Evolutionary conservation across 2,329 filamentous ascomycete species (phyloP), one percentile per base, ranked within the genome.

Genomic region (Penicillium hesseltinei): DNA sequence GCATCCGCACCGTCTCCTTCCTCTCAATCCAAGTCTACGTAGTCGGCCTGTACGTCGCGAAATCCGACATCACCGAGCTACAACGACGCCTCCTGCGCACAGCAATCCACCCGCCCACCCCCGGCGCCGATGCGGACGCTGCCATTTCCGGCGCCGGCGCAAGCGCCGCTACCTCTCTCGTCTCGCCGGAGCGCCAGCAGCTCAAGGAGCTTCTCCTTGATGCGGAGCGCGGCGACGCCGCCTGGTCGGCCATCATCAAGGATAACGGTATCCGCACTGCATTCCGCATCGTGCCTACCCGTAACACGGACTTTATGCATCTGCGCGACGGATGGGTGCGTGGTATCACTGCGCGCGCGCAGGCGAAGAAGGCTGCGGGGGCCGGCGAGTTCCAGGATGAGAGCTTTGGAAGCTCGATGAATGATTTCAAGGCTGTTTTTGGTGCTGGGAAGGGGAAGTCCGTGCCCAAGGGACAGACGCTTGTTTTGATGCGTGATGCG

Each of bases 221-320:
- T 69, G 81, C 88, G 0, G 78, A 80, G 31, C 79, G 84, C 63
- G 87, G 90, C 62, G 88, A 90, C 63, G 80, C 84, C 63, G 83
- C 90, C 35, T 97, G 92, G 92, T 82, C 86, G 43, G 78, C 82
- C 15, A 80, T 96, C 3, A 77, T 97, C 27, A 79, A 80, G 57
- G 79, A 87, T 0, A 81, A 84, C 3, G 82, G 85, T 0, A 84
- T 93, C n/a, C 82, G 91, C 54, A 93, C 87, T 27, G 84, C 88
- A 0, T 87, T 96, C 77, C 84, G 93, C 45, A 88, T 99, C 62
- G 87, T 93, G 3, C 94, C 94, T 0, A 92, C 91, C n/a, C 83
- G 91, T 38, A 92, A 95, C 74, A 99, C 94, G 19, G 92, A 97
- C 75, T 97, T 97, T 75, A 86, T 88, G 63, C 94, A 99, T 73